Evolutionary conservation across 2,329 filamentous ascomycete genomes (phyloP), one percentile per base, ranked within the genome.

Genomic region (Hirsutella rhossiliensis): DNA sequence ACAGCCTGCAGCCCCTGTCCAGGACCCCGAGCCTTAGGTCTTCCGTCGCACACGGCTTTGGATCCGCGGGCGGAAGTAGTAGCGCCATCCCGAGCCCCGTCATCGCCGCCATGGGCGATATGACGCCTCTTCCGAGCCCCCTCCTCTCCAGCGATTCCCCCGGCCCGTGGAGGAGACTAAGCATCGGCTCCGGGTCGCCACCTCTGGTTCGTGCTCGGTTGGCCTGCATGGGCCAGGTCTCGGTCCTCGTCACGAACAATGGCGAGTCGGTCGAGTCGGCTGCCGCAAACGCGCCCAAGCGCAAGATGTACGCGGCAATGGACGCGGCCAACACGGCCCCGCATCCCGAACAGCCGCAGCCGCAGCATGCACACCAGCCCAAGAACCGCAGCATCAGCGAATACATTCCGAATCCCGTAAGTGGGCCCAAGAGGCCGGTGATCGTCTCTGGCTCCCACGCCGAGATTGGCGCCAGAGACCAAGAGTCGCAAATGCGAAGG

Each of bases 331-430:
- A 56, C 12, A 52, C 50, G 40, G 44, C 46, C 4, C 48, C 69
- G 19, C 67, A 67, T 12, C 46, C 45, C 47, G 44, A 20, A 13
- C 32, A 54, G 51, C 17, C 32, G 15, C 44, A 61, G 53, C 37
- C 44, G 3, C 47, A 50, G 17, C 38, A 52, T 9, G 4, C 36
- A 3, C 41, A 41, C 13, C 84, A 87, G 60, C 68, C 69, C 12
- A 76, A 85, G 47, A 88, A 92, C 60, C 76, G 89, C 54, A 96
- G 89, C 62, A 68, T 92, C 23, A 95, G 88, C 66, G 89, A 96
- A 51, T 95, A 94, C 61, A 73, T 80, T 0, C 87, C 88, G 2
- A 84, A 92, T 43, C 67, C 76, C 5, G 68, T 82, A 50, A 72
- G 79, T 38, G 74, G 84, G 41, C 73, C 82, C 1, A 84, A 79